Evolutionary conservation across 441 rosid species (phyloP).

Genomic region (Populus hybrid): DNA sequence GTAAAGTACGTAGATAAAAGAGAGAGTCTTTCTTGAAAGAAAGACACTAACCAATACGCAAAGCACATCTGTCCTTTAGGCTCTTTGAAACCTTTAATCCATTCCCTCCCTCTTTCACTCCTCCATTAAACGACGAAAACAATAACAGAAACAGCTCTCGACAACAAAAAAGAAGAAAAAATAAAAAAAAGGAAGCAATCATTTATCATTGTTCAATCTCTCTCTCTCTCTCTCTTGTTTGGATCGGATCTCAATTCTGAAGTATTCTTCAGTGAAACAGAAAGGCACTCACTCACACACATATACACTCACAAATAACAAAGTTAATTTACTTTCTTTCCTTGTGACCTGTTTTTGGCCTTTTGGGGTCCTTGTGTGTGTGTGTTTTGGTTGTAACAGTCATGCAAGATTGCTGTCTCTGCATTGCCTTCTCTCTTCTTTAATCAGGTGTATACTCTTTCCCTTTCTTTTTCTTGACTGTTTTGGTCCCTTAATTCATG

Average conservation of each 20-base stretch:
- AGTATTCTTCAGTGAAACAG: conserved; percentile 19
- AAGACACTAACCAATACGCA: no score
- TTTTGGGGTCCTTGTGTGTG: conserved; percentile 15
- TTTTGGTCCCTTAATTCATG: neutral
- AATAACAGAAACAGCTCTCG: conserved; percentile 21
- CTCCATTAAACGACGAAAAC: conserved; percentile 33
- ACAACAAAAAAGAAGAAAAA: neutral
- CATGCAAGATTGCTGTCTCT: conserved; percentile 32
- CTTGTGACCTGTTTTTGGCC: conserved; percentile 4
- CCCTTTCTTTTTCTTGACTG: neutral
- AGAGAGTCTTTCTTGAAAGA: neutral
- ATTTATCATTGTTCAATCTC: conserved; percentile 27
- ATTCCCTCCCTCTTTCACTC: neutral
- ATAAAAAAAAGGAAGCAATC: conserved; percentile 9
- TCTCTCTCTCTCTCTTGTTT: conserved; percentile 25
- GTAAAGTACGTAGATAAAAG: no score
- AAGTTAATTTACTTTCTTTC: conserved; percentile 33
- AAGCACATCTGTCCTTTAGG: no score
- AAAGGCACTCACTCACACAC: neutral
- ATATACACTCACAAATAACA: conserved; percentile 9
- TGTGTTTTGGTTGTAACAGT: conserved; percentile 6
- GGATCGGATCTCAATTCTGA: conserved; percentile 47
- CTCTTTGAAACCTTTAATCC: neutral
- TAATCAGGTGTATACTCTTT: conserved; percentile 43
- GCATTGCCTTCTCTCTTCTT: conserved; percentile 36